Evolutionary conservation across 2,329 filamentous ascomycete species (phyloP).

Genomic region (Xylaria sp.): DNA sequence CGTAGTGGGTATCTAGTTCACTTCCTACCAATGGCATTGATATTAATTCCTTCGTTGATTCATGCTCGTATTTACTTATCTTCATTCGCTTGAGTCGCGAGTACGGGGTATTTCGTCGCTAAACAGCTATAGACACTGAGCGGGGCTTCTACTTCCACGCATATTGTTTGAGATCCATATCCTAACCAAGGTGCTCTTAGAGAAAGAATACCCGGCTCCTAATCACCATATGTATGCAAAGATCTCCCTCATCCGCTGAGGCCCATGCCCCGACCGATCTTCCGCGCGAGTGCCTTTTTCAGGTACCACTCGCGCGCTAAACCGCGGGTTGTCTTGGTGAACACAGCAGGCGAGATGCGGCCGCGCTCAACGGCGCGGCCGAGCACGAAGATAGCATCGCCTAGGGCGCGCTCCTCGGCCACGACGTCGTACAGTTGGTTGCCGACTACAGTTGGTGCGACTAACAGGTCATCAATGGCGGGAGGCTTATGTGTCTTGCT

Average conservation of each 20-base stretch:
- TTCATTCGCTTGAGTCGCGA: background rate
- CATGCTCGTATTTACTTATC: constrained; percentile 3
- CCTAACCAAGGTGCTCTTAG: background rate
- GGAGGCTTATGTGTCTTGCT: constrained; percentile 77
- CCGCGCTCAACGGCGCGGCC: constrained; percentile 79
- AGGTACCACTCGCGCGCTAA: constrained; percentile 84
- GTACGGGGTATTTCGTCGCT: constrained; percentile 13
- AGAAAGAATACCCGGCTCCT: background rate
- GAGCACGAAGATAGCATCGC: constrained; percentile 86
- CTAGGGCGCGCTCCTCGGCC: constrained; percentile 87
- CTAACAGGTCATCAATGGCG: constrained; percentile 87
- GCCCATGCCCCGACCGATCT: constrained; percentile 82
- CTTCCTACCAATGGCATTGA: background rate
- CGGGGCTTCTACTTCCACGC: background rate
- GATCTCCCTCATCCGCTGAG: constrained; percentile 55
- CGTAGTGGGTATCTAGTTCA: background rate
- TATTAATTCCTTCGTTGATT: background rate
- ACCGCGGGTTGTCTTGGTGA: constrained; percentile 80
- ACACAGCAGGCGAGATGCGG: constrained; percentile 75
- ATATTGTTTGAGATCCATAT: constrained; percentile 4
- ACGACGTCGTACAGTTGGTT: constrained; percentile 91
- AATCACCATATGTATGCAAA: background rate
- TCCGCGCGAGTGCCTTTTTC: constrained; percentile 82
- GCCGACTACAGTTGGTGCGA: constrained; percentile 92
- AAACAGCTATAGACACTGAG: background rate